These are phyloP conservation scores for Malus hybrid DNA, from an alignment of 331 rosid genomes.

Conservation along the genomic window DNA sequence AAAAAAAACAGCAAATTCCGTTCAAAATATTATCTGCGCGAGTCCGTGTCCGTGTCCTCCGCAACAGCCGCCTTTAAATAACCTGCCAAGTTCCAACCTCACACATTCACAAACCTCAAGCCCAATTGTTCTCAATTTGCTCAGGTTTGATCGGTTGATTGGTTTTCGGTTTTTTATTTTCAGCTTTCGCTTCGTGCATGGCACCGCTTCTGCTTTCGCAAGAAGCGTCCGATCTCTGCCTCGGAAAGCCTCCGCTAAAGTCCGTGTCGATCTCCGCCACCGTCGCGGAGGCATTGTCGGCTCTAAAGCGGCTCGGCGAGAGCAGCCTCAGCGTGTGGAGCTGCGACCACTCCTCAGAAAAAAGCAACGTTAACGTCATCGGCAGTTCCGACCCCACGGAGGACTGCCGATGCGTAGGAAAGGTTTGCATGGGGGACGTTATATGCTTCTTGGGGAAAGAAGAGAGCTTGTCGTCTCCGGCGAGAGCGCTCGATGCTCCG, in stretches of 20 bases:
- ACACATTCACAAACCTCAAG: neutral
- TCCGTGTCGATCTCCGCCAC: constrained; percentile 45
- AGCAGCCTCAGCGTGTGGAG: constrained; percentile 60
- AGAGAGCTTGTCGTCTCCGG: constrained; percentile 35
- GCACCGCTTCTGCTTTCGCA: constrained; percentile 43
- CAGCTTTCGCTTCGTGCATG: constrained; percentile 35
- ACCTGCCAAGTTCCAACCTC: no score
- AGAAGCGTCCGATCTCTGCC: constrained; percentile 66
- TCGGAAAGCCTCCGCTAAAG: constrained; percentile 76
- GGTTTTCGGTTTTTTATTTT: neutral
- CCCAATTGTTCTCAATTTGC: neutral
- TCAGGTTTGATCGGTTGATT: neutral
- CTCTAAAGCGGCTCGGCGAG: constrained; percentile 33
- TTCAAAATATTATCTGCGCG: no score
- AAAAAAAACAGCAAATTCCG: no score
- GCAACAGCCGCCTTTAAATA: no score
- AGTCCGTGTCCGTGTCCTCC: no score
- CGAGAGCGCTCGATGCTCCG: constrained; percentile 48
- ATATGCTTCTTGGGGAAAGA: constrained; percentile 47
- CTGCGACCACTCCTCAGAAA: constrained; percentile 43
- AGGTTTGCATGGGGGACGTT: constrained; percentile 57
- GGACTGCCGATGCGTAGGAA: constrained; percentile 53
- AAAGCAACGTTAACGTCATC: neutral
- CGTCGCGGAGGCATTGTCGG: constrained; percentile 51
- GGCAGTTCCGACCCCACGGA: neutral